Evolutionary conservation across 2,329 filamentous ascomycete species (phyloP), one percentile per base, ranked within the genome.

Genomic region (Colletotrichum tabaci): DNA sequence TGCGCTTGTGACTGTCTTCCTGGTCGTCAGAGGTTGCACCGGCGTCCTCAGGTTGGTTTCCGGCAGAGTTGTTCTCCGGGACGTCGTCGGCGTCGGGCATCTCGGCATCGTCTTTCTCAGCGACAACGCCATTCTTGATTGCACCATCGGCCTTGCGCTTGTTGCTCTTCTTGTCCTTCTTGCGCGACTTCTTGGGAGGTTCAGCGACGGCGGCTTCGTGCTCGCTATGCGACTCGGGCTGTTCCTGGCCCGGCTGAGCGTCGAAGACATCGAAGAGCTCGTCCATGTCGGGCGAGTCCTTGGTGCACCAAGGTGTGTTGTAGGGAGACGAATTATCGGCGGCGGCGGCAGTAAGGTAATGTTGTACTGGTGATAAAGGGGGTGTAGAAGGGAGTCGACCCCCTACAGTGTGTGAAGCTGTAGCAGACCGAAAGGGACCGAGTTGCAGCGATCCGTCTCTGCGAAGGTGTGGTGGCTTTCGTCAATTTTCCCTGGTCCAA

Each of bases 101-200:
- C 58, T 80, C 76, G 30, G 80, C 77, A 73, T 87, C 84, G n/a
- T 58, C 74, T 71, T n/a, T 66, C 72, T 65, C 77, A 0, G 2
- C n/a, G 74, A 46, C 78, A 80, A 76, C 84, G 84, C 66, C 63
- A 52, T 70, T 73, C 78, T 95, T 96, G 75, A 94, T 90, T 71
- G 90, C 89, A 73, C 94, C 94, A 80, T 95, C 95, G 49, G 92
- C 92, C 81, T 94, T 94, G 82, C 95, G 90, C 88, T 98, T 98
- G 84, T 95, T 96, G 84, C 86, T 93, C 81, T 88, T 90, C 77
- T 81, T 91, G 68, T 89, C 88, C 77, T 79, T 83, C 75, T 85
- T 87, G 74, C 87, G 89, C 23, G 84, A 77, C 74, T 80, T 82
- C 7, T 79, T 79, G 60, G 79, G 74, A 13, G 72, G 75, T 72